Percentiles rank a stretch among this genome's conserved stretches.
phyloP scores from a whole-genome alignment of 768 basidiomycete genomes.

The Gymnopilus dilepis region DNA sequence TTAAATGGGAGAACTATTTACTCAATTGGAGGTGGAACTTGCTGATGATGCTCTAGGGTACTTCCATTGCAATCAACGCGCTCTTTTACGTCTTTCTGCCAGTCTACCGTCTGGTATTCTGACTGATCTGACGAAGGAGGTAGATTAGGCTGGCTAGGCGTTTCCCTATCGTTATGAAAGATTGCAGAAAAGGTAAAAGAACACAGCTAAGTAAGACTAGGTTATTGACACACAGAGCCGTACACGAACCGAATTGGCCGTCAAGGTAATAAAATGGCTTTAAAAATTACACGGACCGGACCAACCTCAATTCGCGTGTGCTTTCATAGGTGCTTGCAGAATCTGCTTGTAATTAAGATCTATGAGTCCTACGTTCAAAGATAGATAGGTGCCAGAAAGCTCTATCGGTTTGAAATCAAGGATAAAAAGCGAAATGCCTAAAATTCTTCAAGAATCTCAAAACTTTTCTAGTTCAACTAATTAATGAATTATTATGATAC shows the following conservation, averaged over 20 bases:
- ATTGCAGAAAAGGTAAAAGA: not conserved
- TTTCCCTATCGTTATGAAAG: conserved; percentile 2
- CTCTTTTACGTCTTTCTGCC: conserved; percentile 22
- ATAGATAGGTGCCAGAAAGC: no score
- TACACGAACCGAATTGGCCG: no score
- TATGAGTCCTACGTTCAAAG: no score
- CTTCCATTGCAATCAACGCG: conserved; percentile 10
- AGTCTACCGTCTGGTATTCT: conserved; percentile 18
- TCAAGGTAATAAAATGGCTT: no score
- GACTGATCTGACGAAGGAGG: not conserved
- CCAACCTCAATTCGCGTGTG: no score
- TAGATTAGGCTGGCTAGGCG: conserved; percentile 1
- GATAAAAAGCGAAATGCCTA: no score
- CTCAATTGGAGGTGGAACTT: not conserved
- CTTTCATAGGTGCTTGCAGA: no score
- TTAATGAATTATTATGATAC: no score
- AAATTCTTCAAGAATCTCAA: no score
- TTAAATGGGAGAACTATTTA: not conserved
- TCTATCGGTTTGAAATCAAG: no score
- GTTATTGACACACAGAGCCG: not conserved
- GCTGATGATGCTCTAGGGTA: not conserved
- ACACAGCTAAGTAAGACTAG: not conserved
- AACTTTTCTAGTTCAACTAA: no score
- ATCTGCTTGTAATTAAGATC: not conserved
- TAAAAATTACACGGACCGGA: no score